These are phyloP conservation scores for Cetradonia linearis DNA, from an alignment of 495 filamentous ascomycete genomes.

Conservation along the genomic window DNA sequence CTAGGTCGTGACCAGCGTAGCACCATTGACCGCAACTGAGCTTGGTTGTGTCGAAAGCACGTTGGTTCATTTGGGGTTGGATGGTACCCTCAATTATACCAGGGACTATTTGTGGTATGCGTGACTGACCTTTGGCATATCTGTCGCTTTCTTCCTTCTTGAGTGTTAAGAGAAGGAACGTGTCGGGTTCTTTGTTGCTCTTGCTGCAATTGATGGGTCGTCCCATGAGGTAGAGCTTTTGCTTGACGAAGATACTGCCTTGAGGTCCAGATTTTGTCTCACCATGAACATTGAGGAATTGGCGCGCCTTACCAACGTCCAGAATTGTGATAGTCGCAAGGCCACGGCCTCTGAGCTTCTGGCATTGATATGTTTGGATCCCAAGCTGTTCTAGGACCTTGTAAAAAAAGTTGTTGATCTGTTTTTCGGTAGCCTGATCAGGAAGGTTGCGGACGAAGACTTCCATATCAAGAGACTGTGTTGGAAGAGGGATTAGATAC, in stretches of 20 bases:
- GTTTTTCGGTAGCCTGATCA: conserved; percentile 27
- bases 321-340: conserved; percentile 34
- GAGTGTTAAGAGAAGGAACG: conserved; percentile 33
- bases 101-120: conserved; percentile 14
- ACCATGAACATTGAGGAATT: conserved; percentile 31
- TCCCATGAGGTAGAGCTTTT: conserved; percentile 34
- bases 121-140: conserved; percentile 11
- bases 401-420: conserved; percentile 30
- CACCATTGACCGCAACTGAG: conserved; percentile 43
- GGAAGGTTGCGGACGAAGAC: conserved; percentile 35
- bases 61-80: not conserved
- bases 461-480: conserved; percentile 29
- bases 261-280: conserved; percentile 16
- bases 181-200: conserved; percentile 34
- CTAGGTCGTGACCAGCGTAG: conserved; percentile 32
- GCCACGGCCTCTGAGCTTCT: conserved; percentile 29
- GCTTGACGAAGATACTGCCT: conserved; percentile 8
- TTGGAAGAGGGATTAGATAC: not conserved
- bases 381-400: conserved; percentile 27
- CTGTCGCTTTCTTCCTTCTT: conserved; percentile 26
- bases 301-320: conserved; percentile 24
- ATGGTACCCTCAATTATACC: not conserved
- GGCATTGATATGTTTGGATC: conserved; percentile 30
- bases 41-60: conserved; percentile 14
- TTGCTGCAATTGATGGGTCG: conserved; percentile 32